Conservation (phyloP, 305 asterid species). For the Euphrasia arctica region DNA sequence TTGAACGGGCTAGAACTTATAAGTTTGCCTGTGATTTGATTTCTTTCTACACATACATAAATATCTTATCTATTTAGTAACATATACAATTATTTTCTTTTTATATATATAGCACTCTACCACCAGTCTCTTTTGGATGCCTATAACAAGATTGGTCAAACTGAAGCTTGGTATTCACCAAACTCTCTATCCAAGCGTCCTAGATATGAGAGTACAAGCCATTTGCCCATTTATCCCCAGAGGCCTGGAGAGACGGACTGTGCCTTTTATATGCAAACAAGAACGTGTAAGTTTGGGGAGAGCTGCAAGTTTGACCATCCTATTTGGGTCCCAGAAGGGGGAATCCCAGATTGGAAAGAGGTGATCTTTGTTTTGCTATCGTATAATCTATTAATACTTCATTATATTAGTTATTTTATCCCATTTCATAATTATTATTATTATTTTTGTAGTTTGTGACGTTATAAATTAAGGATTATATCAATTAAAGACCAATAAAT, state of each 20-base stretch:
- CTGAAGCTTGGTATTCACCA: conserved; percentile 92
- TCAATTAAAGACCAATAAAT: too few species aligned
- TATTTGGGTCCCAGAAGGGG: conserved; percentile 99
- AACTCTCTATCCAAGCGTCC: conserved; percentile 90
- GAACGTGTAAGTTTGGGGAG: conserved; percentile 97
- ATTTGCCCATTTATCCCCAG: conserved; percentile 96
- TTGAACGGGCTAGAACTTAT: conserved; percentile 20
- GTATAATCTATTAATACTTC: conserved; percentile 30
- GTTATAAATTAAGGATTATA: too few species aligned
- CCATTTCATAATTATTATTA: background rate
- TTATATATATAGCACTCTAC: conserved; percentile 80
- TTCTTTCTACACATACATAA: conserved; percentile 33
- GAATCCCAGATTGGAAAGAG: conserved; percentile 99
- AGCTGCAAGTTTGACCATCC: conserved; percentile 99
- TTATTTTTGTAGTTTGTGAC: too few species aligned
- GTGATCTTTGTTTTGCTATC: conserved; percentile 63
- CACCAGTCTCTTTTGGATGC: conserved; percentile 82
- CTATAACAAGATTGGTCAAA: conserved; percentile 56
- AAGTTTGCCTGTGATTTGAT: conserved; percentile 22
- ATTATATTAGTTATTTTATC: conserved; percentile 27
- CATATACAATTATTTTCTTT: conserved; percentile 39
- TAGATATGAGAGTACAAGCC: conserved; percentile 87
- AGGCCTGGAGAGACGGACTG: conserved; percentile 99
- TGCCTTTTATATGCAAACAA: conserved; percentile 98
- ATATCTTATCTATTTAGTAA: conserved; percentile 35